phyloP scores from a whole-genome alignment of 352 stramenopile genomes.

The Phytophthora boehmeriae region DNA sequence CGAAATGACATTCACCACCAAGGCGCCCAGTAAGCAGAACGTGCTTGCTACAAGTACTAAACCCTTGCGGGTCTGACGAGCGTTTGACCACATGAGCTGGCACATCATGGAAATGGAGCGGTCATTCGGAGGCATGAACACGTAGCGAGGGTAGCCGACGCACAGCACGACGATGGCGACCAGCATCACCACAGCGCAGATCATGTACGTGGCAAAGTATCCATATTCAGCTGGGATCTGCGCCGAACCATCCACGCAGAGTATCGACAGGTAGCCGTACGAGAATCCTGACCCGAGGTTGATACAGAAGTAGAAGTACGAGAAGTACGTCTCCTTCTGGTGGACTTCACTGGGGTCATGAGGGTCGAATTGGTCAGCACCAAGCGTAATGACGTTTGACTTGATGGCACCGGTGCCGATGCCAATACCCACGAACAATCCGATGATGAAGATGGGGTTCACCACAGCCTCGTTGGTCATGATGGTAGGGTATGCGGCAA shows the following conservation, averaged over 20 bases:
- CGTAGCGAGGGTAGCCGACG: conserved; percentile 45
- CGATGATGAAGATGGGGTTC: conserved; percentile 49
- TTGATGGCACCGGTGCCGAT: conserved; percentile 51
- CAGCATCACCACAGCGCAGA: conserved; percentile 44
- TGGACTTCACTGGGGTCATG: conserved; percentile 37
- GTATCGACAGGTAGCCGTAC: conserved; percentile 73
- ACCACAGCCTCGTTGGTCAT: conserved; percentile 24
- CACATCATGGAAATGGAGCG: conserved; percentile 45
- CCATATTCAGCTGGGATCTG: conserved; percentile 65
- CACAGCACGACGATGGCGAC: conserved; percentile 37
- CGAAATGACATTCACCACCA: conserved; percentile 47
- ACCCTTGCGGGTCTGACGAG: conserved; percentile 23
- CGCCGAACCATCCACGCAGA: conserved; percentile 68
- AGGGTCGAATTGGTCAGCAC: conserved; percentile 60
- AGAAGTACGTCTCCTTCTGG: conserved; percentile 71
- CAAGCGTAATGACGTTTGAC: conserved; percentile 57
- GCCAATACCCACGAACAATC: conserved; percentile 48
- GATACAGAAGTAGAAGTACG: conserved; percentile 79
- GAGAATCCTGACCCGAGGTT: conserved; percentile 69
- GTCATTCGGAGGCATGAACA: conserved; percentile 36
- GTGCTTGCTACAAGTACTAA: conserved; percentile 32
- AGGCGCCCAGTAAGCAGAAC: conserved; percentile 29
- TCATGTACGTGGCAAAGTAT: conserved; percentile 72
- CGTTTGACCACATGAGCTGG: conserved; percentile 27
- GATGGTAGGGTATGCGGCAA: conserved; percentile 46